Evolutionary conservation across 305 asterid species (phyloP).

Genomic region (Fraxinus ornus): DNA sequence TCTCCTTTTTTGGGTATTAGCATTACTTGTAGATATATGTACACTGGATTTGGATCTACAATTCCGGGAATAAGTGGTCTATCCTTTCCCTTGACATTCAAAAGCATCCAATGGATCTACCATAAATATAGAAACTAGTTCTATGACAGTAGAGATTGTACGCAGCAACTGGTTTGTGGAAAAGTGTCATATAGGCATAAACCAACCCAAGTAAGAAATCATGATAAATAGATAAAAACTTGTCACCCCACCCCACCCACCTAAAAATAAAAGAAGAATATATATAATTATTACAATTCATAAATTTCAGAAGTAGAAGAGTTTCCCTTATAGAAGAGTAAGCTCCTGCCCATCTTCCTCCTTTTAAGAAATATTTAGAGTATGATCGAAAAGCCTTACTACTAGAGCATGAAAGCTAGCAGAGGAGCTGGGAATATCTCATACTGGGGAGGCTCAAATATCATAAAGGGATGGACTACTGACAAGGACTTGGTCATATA

Average conservation of each 20-base stretch:
- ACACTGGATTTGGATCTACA: not conserved
- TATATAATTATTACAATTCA: too few relatives aligned
- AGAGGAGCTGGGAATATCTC: not conserved
- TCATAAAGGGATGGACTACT: not conserved
- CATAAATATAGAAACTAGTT: not conserved
- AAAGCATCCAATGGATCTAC: not conserved
- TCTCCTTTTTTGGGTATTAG: too few relatives aligned
- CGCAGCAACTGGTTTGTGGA: too few relatives aligned
- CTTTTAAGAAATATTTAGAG: not conserved
- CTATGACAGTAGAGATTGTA: too few relatives aligned
- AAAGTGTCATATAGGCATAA: too few relatives aligned
- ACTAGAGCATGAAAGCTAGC: not conserved
- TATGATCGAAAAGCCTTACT: not conserved
- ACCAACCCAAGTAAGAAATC: too few relatives aligned
- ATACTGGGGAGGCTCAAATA: not conserved
- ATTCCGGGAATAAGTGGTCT: not conserved
- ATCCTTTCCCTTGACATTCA: not conserved
- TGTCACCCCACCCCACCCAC: too few relatives aligned
- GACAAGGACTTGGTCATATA: not conserved
- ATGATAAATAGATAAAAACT: too few relatives aligned
- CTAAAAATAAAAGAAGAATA: too few relatives aligned
- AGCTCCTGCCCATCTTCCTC: not conserved
- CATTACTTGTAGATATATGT: too few relatives aligned
- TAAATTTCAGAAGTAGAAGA: too few relatives aligned
- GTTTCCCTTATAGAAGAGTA: not conserved